phyloP scores from a whole-genome alignment of 306 rosid genomes.

The Vicia sativa region DNA sequence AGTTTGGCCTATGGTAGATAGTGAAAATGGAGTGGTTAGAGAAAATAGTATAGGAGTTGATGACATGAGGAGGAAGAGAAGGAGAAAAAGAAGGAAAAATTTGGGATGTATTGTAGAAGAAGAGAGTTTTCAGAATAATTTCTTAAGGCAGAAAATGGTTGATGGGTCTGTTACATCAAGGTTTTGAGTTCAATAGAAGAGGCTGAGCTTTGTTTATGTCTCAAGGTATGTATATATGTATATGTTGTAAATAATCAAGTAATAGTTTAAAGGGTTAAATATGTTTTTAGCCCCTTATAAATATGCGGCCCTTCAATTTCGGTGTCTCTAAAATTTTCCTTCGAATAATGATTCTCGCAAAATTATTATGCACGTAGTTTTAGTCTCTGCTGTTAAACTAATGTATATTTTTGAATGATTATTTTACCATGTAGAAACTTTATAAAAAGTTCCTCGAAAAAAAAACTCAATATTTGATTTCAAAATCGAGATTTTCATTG shows the following conservation, averaged over 20 bases:
- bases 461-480: too few relatives aligned
- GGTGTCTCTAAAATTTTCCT: too few relatives aligned
- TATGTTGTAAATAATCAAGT: background rate
- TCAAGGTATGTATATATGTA: constrained; percentile 49
- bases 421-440: too few relatives aligned
- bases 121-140: constrained; percentile 33
- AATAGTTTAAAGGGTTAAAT: too few relatives aligned
- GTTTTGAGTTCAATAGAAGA: constrained; percentile 58
- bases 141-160: constrained; percentile 27
- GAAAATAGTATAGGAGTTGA: constrained; percentile 40
- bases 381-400: too few relatives aligned
- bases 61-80: constrained; percentile 54
- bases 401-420: too few relatives aligned
- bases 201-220: constrained; percentile 62
- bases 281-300: too few relatives aligned
- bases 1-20: constrained; percentile 17
- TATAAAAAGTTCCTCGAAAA: too few relatives aligned
- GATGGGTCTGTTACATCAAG: constrained; percentile 12
- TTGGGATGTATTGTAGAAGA: constrained; percentile 35
- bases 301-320: too few relatives aligned
- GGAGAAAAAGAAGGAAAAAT: constrained; percentile 58
- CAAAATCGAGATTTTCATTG: too few relatives aligned
- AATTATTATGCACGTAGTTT: too few relatives aligned
- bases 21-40: constrained; percentile 39
- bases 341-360: too few relatives aligned